Percentiles rank a stretch among this genome's conserved stretches.
phyloP scores from a whole-genome alignment of 1,284 basidiomycete genomes.

The Neolentinus lepideus region DNA sequence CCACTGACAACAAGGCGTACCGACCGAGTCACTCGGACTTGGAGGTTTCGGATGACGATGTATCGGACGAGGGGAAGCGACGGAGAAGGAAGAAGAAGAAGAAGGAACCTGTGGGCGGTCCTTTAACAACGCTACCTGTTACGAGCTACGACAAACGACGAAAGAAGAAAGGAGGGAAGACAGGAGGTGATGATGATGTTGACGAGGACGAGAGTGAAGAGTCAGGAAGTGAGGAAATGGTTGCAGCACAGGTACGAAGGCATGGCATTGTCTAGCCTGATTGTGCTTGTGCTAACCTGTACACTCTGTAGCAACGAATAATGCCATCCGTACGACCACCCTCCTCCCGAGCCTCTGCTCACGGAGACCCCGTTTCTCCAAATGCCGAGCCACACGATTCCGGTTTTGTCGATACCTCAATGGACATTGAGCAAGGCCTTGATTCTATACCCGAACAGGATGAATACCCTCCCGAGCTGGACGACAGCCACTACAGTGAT shows the following conservation, averaged over 20 bases:
- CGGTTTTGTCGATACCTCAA: conserved; percentile 27
- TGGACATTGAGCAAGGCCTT: conserved; percentile 41
- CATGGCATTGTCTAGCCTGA: too few species aligned
- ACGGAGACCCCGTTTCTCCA: conserved; percentile 27
- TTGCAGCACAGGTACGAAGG: conserved; percentile 1
- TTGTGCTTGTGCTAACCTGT: conserved; percentile 10
- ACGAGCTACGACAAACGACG: conserved; percentile 49
- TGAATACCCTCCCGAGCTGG: conserved; percentile 19
- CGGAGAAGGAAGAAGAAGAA: conserved; percentile 46
- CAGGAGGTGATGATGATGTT: conserved; percentile 22
- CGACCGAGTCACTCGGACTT: conserved; percentile 54
- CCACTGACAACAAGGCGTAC: conserved; percentile 73
- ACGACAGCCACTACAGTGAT: conserved; percentile 18
- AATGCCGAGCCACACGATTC: conserved; percentile 12
- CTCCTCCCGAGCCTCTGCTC: conserved; percentile 17
- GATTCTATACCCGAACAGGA: conserved; percentile 55
- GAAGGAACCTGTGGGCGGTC: conserved; percentile 44
- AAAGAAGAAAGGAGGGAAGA: conserved; percentile 34
- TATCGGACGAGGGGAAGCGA: conserved; percentile 46
- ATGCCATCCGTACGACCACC: conserved; percentile 13
- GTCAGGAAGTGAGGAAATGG: conserved; percentile 17
- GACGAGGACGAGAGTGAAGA: conserved; percentile 36
- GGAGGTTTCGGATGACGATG: conserved; percentile 55
- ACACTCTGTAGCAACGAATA: conserved; percentile 2
- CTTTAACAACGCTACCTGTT: conserved; percentile 57